phyloP scores from a whole-genome alignment of 164 flowering plant species.

The Kalanchoe fedtschenkoi region DNA sequence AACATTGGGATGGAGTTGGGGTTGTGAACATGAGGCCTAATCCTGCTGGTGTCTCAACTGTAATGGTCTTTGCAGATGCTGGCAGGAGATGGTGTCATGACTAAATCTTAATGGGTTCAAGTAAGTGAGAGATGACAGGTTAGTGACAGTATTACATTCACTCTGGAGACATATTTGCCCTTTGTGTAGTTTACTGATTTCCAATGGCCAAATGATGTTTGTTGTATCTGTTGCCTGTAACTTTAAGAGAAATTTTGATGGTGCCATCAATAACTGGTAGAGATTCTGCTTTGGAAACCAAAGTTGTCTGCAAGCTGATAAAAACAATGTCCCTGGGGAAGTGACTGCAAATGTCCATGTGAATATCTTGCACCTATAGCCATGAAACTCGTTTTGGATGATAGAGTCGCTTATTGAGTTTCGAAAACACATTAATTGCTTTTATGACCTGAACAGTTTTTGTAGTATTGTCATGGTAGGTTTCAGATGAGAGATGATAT shows the following conservation, averaged over 20 bases:
- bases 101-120: slow-evolving; percentile 55
- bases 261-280: too few species aligned
- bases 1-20: slow-evolving; percentile 69
- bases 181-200: background rate
- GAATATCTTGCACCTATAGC: too few species aligned
- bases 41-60: slow-evolving; percentile 33
- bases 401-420: too few species aligned
- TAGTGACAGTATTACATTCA: background rate
- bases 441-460: too few species aligned
- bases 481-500: too few species aligned
- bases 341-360: too few species aligned
- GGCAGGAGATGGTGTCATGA: slow-evolving; percentile 34
- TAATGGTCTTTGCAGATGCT: slow-evolving; percentile 23
- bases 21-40: slow-evolving; percentile 45
- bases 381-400: too few species aligned
- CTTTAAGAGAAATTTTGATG: background rate
- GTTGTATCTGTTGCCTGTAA: background rate
- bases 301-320: background rate
- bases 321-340: too few species aligned
- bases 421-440: too few species aligned
- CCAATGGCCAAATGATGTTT: background rate
- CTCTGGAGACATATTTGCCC: background rate
- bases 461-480: too few species aligned
- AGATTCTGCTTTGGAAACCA: too few species aligned
- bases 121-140: slow-evolving; percentile 25